A percentile compares a stretch with the other conserved stretches of the same genome.
These are phyloP conservation scores for Salinomyces thailandicus DNA, from an alignment of 2,329 filamentous ascomycete species.

Conservation along the genomic window DNA sequence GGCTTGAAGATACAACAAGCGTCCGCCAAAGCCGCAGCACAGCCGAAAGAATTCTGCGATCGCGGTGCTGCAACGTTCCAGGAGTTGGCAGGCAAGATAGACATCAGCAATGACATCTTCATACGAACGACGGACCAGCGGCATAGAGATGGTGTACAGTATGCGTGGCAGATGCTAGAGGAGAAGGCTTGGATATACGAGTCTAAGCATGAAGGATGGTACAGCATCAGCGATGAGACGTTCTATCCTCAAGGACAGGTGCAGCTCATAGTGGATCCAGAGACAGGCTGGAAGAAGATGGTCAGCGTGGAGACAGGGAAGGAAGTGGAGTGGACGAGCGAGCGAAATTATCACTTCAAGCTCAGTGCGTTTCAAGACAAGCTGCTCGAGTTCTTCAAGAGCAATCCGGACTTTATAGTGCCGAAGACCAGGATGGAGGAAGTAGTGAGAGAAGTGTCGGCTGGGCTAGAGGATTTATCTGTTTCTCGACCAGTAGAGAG, in stretches of 20 bases:
- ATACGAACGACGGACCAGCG: slow-evolving; percentile 80
- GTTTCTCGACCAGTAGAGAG: slow-evolving; percentile 72
- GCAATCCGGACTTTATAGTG: slow-evolving; percentile 67
- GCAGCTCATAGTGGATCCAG: slow-evolving; percentile 61
- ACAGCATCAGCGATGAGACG: slow-evolving; percentile 90
- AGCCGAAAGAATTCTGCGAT: slow-evolving; percentile 81
- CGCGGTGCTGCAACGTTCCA: slow-evolving; percentile 69
- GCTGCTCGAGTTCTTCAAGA: slow-evolving; percentile 67
- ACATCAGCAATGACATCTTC: slow-evolving; percentile 72
- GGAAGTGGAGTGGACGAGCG: slow-evolving; percentile 88
- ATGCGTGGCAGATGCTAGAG: slow-evolving; percentile 76
- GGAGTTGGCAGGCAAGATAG: slow-evolving; percentile 57
- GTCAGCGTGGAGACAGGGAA: slow-evolving; percentile 71
- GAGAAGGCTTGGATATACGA: slow-evolving; percentile 72
- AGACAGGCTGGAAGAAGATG: slow-evolving; percentile 74
- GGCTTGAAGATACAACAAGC: slow-evolving; percentile 95
- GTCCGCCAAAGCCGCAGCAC: slow-evolving; percentile 57
- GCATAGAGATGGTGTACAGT: slow-evolving; percentile 74
- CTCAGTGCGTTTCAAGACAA: slow-evolving; percentile 71
- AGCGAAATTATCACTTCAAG: slow-evolving; percentile 90
- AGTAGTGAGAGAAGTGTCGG: slow-evolving; percentile 63
- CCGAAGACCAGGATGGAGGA: slow-evolving; percentile 65
- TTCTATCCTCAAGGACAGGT: slow-evolving; percentile 77
- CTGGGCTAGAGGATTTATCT: slow-evolving; percentile 75
- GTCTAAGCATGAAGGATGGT: slow-evolving; percentile 86